phyloP scores from a whole-genome alignment of 352 stramenopile genomes.

The Plasmopara muralis region DNA sequence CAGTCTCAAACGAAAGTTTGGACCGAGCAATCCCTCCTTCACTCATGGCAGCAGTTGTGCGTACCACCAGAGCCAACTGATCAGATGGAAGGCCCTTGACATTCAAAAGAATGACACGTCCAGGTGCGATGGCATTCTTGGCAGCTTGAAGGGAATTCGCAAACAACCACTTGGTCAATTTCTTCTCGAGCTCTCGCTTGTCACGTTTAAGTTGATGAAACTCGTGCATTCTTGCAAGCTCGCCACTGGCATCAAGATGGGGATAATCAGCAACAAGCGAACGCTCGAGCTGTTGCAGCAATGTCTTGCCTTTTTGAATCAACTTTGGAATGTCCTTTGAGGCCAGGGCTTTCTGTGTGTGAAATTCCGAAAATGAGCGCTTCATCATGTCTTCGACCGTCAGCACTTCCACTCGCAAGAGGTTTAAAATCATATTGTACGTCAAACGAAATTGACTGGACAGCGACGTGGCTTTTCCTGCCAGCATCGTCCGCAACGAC shows the following conservation, averaged over 20 bases:
- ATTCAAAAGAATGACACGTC: constrained; percentile 53
- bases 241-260: constrained; percentile 47
- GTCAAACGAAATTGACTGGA: constrained; percentile 96
- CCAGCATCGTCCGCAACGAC: constrained; percentile 93
- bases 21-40: constrained; percentile 26
- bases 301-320: constrained; percentile 52
- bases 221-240: constrained; percentile 53
- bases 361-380: constrained; percentile 95
- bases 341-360: constrained; percentile 84
- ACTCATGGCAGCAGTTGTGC: constrained; percentile 30
- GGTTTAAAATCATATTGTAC: constrained; percentile 98
- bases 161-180: constrained; percentile 63
- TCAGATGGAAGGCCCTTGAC: constrained; percentile 56
- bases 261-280: constrained; percentile 55
- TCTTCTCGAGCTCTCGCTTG: constrained; percentile 67
- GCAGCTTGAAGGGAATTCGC: constrained; percentile 57
- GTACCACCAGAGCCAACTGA: constrained; percentile 55
- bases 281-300: constrained; percentile 45
- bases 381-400: constrained; percentile 96
- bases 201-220: constrained; percentile 65
- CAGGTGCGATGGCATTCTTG: constrained; percentile 54
- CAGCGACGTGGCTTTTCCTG: constrained; percentile 91
- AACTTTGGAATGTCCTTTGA: constrained; percentile 73
- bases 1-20: constrained; percentile 42
- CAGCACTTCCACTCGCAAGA: constrained; percentile 88